Evolutionary conservation across 1,284 basidiomycete species (phyloP).

Genomic region (Leccinum griseonigrum): DNA sequence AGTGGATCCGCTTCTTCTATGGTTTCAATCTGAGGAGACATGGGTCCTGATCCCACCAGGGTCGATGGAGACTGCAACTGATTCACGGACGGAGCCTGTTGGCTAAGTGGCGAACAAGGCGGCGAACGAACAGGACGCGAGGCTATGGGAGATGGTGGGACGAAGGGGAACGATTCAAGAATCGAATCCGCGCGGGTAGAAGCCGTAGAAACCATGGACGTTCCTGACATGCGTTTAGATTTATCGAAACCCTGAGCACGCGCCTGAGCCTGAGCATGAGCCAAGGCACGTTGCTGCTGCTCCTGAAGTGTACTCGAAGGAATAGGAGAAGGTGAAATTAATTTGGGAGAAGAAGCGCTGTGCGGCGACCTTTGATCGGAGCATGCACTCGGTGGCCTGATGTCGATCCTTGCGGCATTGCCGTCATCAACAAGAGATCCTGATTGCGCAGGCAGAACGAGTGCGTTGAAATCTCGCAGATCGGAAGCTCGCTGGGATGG

Average conservation of each 20-base stretch:
- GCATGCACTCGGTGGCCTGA: constrained; percentile 44
- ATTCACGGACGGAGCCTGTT: constrained; percentile 46
- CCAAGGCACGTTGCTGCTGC: constrained; percentile 59
- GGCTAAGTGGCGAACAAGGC: constrained; percentile 64
- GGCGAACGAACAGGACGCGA: constrained; percentile 71
- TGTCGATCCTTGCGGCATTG: constrained; percentile 61
- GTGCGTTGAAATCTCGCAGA: constrained; percentile 36
- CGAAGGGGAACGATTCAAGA: constrained; percentile 80
- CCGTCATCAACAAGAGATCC: constrained; percentile 62
- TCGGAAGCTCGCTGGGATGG: constrained; percentile 44
- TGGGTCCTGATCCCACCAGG: constrained; percentile 12
- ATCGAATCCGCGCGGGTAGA: constrained; percentile 76
- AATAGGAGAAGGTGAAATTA: constrained; percentile 46
- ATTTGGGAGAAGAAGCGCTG: constrained; percentile 59
- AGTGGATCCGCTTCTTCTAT: constrained; percentile 36
- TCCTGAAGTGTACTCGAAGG: constrained; percentile 46
- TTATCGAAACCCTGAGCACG: constrained; percentile 50
- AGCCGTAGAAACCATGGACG: constrained; percentile 63
- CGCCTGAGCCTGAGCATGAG: constrained; percentile 54
- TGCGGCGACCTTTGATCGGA: constrained; percentile 44
- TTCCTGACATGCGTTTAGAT: constrained; percentile 53
- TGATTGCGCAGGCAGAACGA: constrained; percentile 50
- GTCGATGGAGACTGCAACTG: constrained; percentile 37
- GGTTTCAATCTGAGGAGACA: constrained; percentile 8
- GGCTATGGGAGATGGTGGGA: constrained; percentile 80